phyloP scores from a whole-genome alignment of 1,139 yeast genomes.

The Sugiyamaella castrensis region DNA sequence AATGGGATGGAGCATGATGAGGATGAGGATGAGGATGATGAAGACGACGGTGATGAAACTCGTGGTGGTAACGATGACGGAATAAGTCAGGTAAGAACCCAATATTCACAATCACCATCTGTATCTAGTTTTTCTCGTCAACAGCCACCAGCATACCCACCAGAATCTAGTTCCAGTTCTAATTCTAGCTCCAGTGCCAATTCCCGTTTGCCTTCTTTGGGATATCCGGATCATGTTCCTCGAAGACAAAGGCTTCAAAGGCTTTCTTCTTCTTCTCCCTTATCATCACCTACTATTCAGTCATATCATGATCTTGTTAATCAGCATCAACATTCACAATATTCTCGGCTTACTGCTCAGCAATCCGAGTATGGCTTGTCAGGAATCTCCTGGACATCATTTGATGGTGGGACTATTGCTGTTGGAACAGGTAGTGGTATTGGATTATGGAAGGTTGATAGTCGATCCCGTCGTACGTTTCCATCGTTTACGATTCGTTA shows the following conservation, averaged over 20 bases:
- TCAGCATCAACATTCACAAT: conserved; percentile 16
- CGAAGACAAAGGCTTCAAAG: conserved; percentile 1
- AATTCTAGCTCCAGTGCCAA: background rate
- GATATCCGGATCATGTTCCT: conserved; percentile 4
- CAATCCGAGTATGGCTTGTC: conserved; percentile 34
- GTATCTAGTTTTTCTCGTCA: background rate
- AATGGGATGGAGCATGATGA: conserved; percentile 12
- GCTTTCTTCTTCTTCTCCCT: conserved; percentile 6
- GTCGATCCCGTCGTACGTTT: conserved; percentile 32
- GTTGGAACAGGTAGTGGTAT: conserved; percentile 40
- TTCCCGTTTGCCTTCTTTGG: background rate
- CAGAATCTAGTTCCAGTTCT: background rate
- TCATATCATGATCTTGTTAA: conserved; percentile 21
- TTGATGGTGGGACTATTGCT: conserved; percentile 37
- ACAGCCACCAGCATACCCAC: background rate
- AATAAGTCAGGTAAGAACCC: background rate
- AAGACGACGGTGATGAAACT: conserved; percentile 3
- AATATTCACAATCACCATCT: background rate
- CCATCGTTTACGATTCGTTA: conserved; percentile 30
- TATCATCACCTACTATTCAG: conserved; percentile 17
- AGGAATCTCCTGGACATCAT: conserved; percentile 38
- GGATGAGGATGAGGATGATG: conserved; percentile 7
- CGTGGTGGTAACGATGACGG: background rate
- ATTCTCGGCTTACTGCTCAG: conserved; percentile 13
- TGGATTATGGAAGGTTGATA: conserved; percentile 36